Evolutionary conservation across 116 monocot genomes (phyloP), one percentile per base, ranked within the genome.

Genomic region (Zostera marina): DNA sequence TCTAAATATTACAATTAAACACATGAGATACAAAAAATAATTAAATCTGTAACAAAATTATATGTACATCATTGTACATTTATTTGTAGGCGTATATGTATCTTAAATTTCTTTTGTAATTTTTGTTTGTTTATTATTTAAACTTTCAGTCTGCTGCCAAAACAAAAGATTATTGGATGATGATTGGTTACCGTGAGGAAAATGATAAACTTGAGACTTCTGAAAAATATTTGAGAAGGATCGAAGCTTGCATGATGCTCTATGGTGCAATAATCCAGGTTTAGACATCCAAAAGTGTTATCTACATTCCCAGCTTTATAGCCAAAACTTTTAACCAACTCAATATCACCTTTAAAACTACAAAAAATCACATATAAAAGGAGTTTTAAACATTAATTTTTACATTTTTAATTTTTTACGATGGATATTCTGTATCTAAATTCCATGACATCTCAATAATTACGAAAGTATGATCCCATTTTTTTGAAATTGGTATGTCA

Each of bases 231-330:
- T 38, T 90, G 67, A 66, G 68, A 17, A 76, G 80, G 14, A 44
- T 91, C 9, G 74, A 70, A 42, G 66, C 74, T 26, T 86, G 78
- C 42, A 72, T 87, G 81, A 98, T 83, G 53, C 69, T 98, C 10
- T 90, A 86, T 77, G 80, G 70, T 62, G 83, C 81, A 14, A 22
- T 98, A 41, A 62, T 88, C 63, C 93, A 92, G 92, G 92, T 92
- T 56, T 17, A 11, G 41, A 53, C 45, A 47, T 58, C 39, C 23
- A 42, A 7, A 9, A 51, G 20, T 51, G 0, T 7, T 32, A 32
- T 32, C 32, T 32, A 32, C 32, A 32, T 32, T 32, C 32, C 32
- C 32, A 0, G 32, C 32, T 32, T 51, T 21, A 20, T 10, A 20
- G 20, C 20, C 8, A 51, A 12, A 20, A 51, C 49, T 8, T 48